Conservation (phyloP, 108 stramenopile species). For the Cyclotella atomus region DNA sequence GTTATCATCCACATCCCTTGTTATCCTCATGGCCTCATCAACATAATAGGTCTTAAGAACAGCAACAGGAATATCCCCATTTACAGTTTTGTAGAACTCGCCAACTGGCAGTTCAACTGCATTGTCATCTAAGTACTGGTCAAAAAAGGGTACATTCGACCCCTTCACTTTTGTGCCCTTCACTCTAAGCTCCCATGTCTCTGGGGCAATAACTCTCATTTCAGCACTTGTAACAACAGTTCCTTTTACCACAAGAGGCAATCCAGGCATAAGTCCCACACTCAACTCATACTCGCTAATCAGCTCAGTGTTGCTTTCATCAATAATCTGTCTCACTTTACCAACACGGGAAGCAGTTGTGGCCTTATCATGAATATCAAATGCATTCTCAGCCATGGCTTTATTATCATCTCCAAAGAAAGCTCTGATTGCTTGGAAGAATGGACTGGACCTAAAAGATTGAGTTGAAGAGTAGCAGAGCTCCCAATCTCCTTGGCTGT, state of each 20-base stretch:
- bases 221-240: conserved; percentile 80
- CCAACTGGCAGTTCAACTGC: conserved; percentile 76
- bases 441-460: conserved; percentile 82
- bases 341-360: conserved; percentile 73
- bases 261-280: conserved; percentile 77
- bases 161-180: conserved; percentile 74
- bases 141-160: conserved; percentile 81
- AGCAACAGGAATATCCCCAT: conserved; percentile 62
- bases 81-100: conserved; percentile 61
- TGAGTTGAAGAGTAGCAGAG: conserved; percentile 79
- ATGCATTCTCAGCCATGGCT: conserved; percentile 68
- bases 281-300: conserved; percentile 78
- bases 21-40: conserved; percentile 85
- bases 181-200: conserved; percentile 69
- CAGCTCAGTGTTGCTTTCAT: conserved; percentile 44
- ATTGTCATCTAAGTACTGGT: conserved; percentile 72
- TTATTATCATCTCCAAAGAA: conserved; percentile 69
- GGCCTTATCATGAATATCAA: conserved; percentile 77
- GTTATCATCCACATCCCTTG: conserved; percentile 86
- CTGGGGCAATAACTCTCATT: conserved; percentile 57
- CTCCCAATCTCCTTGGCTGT: conserved; percentile 86
- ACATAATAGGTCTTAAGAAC: conserved; percentile 74
- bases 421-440: conserved; percentile 74
- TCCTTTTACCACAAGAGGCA: conserved; percentile 71
- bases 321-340: conserved; percentile 77